Evolutionary conservation across 768 basidiomycete genomes (phyloP).

Genomic region (Boletus vermiculosoides): DNA sequence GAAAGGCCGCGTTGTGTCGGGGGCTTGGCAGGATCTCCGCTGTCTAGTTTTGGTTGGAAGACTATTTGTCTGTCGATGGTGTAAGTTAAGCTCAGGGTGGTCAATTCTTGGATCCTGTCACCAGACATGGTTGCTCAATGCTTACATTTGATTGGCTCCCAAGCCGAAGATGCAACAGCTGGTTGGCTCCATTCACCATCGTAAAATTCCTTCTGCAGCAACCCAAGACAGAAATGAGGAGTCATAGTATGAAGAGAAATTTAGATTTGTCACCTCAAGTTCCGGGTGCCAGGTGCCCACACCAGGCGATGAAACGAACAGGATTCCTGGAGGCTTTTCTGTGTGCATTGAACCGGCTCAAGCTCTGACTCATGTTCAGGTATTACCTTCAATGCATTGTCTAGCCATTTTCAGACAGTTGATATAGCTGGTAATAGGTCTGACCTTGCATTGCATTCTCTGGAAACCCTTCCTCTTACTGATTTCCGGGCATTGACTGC

Average conservation of each 20-base stretch:
- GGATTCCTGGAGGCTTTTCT: not conserved
- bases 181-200: conserved; percentile 6
- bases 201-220: not conserved
- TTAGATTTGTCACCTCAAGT: conserved; percentile 1
- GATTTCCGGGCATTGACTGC: not conserved
- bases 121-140: not conserved
- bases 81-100: conserved; percentile 16
- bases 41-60: conserved; percentile 19
- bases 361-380: not conserved
- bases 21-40: conserved; percentile 23
- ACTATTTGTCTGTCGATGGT: conserved; percentile 12
- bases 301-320: not conserved
- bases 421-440: not conserved
- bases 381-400: not conserved
- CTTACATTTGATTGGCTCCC: conserved; percentile 18
- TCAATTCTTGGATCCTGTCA: conserved; percentile 6
- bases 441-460: conserved; percentile 1
- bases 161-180: not conserved
- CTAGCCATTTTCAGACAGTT: not conserved
- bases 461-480: not conserved
- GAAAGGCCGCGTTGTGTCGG: conserved; percentile 26
- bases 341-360: not conserved
- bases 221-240: conserved; percentile 13
- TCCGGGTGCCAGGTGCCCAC: not conserved
- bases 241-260: not conserved